Evolutionary conservation across 371 early-diverging fungal species (phyloP).

Genomic region (Mucor velutinosus): DNA sequence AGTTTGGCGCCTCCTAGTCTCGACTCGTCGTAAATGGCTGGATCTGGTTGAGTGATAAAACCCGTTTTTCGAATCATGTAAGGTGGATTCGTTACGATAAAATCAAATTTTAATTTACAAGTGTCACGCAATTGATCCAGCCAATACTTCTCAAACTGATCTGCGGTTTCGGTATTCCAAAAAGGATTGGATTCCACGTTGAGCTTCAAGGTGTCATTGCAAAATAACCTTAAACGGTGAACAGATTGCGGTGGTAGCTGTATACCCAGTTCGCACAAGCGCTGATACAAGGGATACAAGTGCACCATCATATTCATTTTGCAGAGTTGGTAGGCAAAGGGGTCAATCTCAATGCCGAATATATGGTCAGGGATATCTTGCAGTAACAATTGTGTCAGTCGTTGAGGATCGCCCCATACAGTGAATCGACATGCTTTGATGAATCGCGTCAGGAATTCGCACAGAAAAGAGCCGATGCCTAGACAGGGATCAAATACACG

Average conservation of each 20-base stretch:
- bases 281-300: constrained; percentile 42
- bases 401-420: constrained; percentile 45
- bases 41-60: constrained; percentile 59
- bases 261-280: constrained; percentile 24
- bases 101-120: constrained; percentile 49
- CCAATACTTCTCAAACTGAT: constrained; percentile 45
- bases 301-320: constrained; percentile 46
- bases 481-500: constrained; percentile 64
- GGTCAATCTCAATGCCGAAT: constrained; percentile 69
- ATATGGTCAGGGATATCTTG: constrained; percentile 41
- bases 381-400: constrained; percentile 30
- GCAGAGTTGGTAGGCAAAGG: constrained; percentile 54
- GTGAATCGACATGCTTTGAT: constrained; percentile 32
- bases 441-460: constrained; percentile 52
- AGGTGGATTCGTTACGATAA: constrained; percentile 70
- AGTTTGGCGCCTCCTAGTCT: constrained; percentile 48
- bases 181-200: constrained; percentile 27
- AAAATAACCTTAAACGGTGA: constrained; percentile 51
- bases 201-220: constrained; percentile 61
- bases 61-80: constrained; percentile 71
- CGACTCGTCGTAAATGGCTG: constrained; percentile 53
- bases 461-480: constrained; percentile 65
- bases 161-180: background rate
- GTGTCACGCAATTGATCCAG: constrained; percentile 51
- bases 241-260: constrained; percentile 15